Base-by-base conservation (phyloP, 495 filamentous ascomycete species). In the Pyrenopolyporus hunteri region DNA sequence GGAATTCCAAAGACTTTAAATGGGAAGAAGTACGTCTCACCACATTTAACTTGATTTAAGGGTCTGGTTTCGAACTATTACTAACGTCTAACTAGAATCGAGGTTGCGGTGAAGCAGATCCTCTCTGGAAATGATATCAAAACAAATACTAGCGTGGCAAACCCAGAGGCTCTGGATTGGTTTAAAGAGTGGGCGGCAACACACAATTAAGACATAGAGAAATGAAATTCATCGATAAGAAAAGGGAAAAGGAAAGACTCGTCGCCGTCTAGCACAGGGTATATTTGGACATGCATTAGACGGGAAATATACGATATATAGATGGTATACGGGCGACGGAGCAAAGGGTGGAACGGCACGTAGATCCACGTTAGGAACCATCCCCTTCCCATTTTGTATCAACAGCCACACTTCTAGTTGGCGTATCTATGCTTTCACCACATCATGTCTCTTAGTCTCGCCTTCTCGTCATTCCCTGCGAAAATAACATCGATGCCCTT, bases 41-140 rank as follows among this genome's bases (percentile, higher is more conserved):
- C 40, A 1, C 10, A 1, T 22, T 23, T 16, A 0, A 48, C 6
- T 3, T 23, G 10, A 6, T 9, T 42, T 28, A 9, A 11, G 8
- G 5, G 1, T 9, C 4, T n/a, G 10, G 6, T 6, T 33, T 47
- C 10, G 9, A 10, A n/a, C 19, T 3, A 8, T 48, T 26, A 32
- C 55, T 58, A 57, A 63, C 14, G 0, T 26, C 40, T 47, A 6
- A 14, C 32, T 42, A 84, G 83, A 77, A 90, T 97, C 32, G 92
- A 97, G 69, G 89, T 93, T 28, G 89, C 91, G 2, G 92, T 96
- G 20, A 96, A 96, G 76, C 91, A 95, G 78, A 96, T 97, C 33
- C 71, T 97, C n/a, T 93, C 88, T 28, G 92, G 92, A 6, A 80
- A 90, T 67, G 85, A 89, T 47, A 87, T 95, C 50, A 92, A 90